These are phyloP conservation scores for Fonsecaea nubica DNA, from an alignment of 2,329 filamentous ascomycete genomes.

Conservation along the genomic window DNA sequence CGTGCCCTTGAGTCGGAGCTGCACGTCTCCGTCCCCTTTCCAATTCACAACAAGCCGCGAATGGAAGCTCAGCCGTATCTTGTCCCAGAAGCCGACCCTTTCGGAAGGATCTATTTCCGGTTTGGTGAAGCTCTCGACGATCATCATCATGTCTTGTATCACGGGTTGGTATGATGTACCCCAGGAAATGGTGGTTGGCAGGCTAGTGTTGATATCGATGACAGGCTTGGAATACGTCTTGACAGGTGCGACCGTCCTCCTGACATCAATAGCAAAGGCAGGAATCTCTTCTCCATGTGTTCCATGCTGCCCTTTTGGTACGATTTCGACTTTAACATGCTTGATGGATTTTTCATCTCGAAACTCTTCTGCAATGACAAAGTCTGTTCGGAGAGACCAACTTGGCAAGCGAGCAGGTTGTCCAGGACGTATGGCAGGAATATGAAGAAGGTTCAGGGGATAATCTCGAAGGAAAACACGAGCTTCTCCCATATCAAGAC, in stretches of 20 bases:
- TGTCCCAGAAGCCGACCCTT: constrained; percentile 97
- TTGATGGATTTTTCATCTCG: constrained; percentile 79
- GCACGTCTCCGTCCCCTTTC: constrained; percentile 95
- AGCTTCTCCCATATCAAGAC: constrained; percentile 88
- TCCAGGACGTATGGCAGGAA: constrained; percentile 78
- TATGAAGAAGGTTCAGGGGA: constrained; percentile 86
- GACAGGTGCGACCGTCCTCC: constrained; percentile 88
- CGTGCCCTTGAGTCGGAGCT: constrained; percentile 86
- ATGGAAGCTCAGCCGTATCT: constrained; percentile 92
- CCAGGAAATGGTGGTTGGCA: constrained; percentile 95
- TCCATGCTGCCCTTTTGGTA: constrained; percentile 69
- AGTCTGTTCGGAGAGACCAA: constrained; percentile 83
- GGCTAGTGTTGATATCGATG: constrained; percentile 89
- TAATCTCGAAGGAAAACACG: constrained; percentile 90
- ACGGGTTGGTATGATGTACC: constrained; percentile 96
- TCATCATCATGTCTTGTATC: constrained; percentile 99
- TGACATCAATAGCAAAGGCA: constrained; percentile 82
- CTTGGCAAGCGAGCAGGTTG: constrained; percentile 83
- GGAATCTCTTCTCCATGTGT: constrained; percentile 63
- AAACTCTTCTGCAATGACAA: constrained; percentile 94
- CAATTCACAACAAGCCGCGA: constrained; percentile 87
- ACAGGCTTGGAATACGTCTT: constrained; percentile 95
- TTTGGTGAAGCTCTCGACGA: constrained; percentile 96
- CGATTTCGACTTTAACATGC: constrained; percentile 80
- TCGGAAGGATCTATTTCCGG: constrained; percentile 93